These are phyloP conservation scores for Suillus spraguei DNA, from an alignment of 768 basidiomycete genomes.

Conservation along the genomic window DNA sequence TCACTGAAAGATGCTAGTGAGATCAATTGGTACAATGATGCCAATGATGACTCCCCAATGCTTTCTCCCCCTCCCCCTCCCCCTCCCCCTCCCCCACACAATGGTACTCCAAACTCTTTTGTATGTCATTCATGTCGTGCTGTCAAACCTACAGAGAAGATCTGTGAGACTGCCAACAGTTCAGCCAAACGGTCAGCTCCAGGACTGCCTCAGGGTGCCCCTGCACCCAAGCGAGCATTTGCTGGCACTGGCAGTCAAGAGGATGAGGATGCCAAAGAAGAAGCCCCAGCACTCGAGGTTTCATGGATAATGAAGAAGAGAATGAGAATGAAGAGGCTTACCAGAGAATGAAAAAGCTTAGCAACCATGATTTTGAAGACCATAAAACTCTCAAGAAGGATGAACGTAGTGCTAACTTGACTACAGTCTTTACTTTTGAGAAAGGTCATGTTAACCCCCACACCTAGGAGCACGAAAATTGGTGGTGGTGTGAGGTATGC, in stretches of 20 bases:
- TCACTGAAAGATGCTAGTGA: no score
- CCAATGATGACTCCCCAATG: no score
- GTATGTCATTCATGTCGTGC: neutral
- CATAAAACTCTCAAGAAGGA: neutral
- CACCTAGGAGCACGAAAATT: neutral
- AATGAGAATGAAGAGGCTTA: neutral
- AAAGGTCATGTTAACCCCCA: neutral
- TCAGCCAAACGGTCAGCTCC: neutral
- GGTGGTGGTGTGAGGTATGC: constrained; percentile 2
- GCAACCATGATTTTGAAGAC: neutral
- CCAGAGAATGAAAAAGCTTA: neutral
- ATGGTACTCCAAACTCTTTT: neutral
- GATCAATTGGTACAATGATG: no score
- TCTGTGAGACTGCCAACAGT: neutral
- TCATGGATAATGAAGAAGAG: neutral
- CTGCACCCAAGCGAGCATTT: no score
- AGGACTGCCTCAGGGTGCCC: no score
- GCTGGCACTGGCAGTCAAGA: no score
- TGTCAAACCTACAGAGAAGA: neutral
- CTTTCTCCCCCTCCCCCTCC: no score
- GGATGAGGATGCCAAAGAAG: neutral
- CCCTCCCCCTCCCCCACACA: neutral
- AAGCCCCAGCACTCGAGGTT: neutral
- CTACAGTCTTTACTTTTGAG: neutral
- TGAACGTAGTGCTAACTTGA: neutral